Conservation (phyloP, 352 stramenopile species). For the Phytophthora tentaculata region DNA sequence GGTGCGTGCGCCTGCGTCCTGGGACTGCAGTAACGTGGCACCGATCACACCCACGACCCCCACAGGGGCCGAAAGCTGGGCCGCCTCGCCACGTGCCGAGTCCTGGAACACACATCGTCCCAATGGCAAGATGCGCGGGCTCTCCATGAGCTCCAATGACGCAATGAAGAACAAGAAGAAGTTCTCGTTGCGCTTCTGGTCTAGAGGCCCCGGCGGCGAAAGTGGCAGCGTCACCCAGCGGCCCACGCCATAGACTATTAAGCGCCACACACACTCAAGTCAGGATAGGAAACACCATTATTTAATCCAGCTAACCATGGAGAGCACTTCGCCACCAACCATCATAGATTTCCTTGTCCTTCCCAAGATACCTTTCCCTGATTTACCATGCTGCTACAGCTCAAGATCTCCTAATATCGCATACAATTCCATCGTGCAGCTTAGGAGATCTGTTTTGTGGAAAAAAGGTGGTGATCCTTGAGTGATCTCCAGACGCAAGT, state of each 20-base stretch:
- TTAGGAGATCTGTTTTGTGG: slow-evolving; percentile 11
- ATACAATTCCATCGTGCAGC: background rate
- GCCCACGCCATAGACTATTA: slow-evolving; percentile 17
- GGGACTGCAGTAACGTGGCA: slow-evolving; percentile 34
- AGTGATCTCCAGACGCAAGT: background rate
- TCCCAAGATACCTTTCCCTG: background rate
- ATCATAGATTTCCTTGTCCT: background rate
- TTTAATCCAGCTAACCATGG: slow-evolving; percentile 32
- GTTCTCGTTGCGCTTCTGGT: slow-evolving; percentile 80
- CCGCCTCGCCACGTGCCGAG: slow-evolving; percentile 23
- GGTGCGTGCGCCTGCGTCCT: slow-evolving; percentile 29
- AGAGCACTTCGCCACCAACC: slow-evolving; percentile 14
- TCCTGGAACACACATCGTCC: slow-evolving; percentile 46
- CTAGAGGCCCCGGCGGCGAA: slow-evolving; percentile 21
- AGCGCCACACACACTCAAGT: slow-evolving; percentile 3
- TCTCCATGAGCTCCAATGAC: slow-evolving; percentile 64
- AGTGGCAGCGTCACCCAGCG: slow-evolving; percentile 18
- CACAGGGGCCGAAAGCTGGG: slow-evolving; percentile 35
- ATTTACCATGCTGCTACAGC: background rate
- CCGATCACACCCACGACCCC: slow-evolving; percentile 38
- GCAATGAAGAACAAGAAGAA: slow-evolving; percentile 66
- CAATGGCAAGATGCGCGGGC: slow-evolving; percentile 56
- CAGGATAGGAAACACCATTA: slow-evolving; percentile 41
- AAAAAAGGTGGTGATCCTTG: slow-evolving; percentile 10
- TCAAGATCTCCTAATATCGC: slow-evolving; percentile 1